Base-by-base conservation (phyloP, 306 rosid genomes). In the Parietaria judaica region DNA sequence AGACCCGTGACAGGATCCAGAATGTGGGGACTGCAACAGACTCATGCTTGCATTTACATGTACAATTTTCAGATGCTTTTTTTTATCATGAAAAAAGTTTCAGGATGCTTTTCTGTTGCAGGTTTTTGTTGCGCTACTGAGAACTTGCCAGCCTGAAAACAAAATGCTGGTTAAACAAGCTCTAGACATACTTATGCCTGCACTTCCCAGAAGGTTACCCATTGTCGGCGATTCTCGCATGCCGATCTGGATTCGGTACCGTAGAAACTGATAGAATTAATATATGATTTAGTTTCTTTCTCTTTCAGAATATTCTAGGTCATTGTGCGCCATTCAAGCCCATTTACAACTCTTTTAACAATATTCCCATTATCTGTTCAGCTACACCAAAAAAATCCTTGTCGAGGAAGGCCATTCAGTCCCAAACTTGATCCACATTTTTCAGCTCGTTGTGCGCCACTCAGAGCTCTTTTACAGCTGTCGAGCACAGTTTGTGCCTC, bases 161-260 rank as follows among this genome's bases (percentile, higher is more conserved):
- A 88, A 89, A 86, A 88, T 94, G 99, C 73, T 94, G 80, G 99
- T 94, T 78, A 88, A 89, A 84, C 99, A 94, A 83, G 97, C 99
- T 66, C 99, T 94, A 45, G 99, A 94, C 79, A 94, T 94, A 74
- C 83, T 94, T 54, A 94, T 94, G 99, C 99, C 99, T 36, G 99
- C 97, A 73, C 83, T 94, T 62, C 99, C 99, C n/a, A 81, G 86
- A 55, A 90, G 99, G 60, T 75, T 94, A 72, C 99, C 99, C 17
- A 92, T 81, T 53, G 98, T 80, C 49, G 99, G 97, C 51, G 97
- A 94, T 72, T 84, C 94, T 71, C 89, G 94, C 65, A 88, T 94
- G 97, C 97, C 99, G 61, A 94, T 86, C 66, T 94, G 99, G 99
- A 94, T 88, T 59, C 78, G 95, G 68, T 94, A 46, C 50, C 31